Percentiles rank a stretch among this genome's conserved stretches.
Conservation (phyloP, 352 stramenopile genomes). For the Pythium aphanidermatum region DNA sequence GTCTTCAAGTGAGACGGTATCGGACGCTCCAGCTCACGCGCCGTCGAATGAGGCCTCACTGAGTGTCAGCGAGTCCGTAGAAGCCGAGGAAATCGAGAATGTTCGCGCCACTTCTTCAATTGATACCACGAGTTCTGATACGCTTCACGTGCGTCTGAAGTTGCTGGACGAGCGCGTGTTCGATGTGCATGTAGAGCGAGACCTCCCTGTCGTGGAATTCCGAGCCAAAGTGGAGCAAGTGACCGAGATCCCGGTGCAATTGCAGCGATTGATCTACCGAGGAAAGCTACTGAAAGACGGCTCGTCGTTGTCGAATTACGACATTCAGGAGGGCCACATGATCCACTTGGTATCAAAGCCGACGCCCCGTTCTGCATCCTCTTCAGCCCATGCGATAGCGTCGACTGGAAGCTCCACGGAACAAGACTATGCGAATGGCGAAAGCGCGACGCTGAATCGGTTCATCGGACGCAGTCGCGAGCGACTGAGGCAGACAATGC, state of each 20-base stretch:
- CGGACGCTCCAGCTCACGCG: too few relatives aligned
- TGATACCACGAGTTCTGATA: too few relatives aligned
- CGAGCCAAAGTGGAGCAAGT: slow-evolving; percentile 43
- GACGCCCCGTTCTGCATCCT: neutral
- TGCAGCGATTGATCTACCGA: slow-evolving; percentile 91
- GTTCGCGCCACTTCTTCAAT: too few relatives aligned
- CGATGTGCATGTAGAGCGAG: slow-evolving; percentile 34
- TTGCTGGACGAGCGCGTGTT: slow-evolving; percentile 76
- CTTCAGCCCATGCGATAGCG: neutral
- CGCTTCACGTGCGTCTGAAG: slow-evolving; percentile 59
- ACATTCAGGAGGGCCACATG: slow-evolving; percentile 90
- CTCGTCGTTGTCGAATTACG: slow-evolving; percentile 58
- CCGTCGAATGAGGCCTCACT: neutral
- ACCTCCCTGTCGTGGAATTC: slow-evolving; percentile 57
- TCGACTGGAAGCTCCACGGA: neutral
- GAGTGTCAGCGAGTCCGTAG: neutral
- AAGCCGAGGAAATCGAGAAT: slow-evolving; percentile 2
- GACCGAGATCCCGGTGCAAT: slow-evolving; percentile 46
- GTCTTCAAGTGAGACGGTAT: neutral
- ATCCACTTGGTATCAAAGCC: slow-evolving; percentile 87
- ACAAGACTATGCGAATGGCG: neutral
- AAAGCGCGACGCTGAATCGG: slow-evolving; percentile 7
- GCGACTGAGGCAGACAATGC: slow-evolving; percentile 18
- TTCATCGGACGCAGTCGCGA: slow-evolving; percentile 16
- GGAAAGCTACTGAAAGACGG: slow-evolving; percentile 86